Evolutionary conservation across 1,284 basidiomycete genomes (phyloP), one percentile per base, ranked within the genome.

Genomic region (Hemileia vastatrix): DNA sequence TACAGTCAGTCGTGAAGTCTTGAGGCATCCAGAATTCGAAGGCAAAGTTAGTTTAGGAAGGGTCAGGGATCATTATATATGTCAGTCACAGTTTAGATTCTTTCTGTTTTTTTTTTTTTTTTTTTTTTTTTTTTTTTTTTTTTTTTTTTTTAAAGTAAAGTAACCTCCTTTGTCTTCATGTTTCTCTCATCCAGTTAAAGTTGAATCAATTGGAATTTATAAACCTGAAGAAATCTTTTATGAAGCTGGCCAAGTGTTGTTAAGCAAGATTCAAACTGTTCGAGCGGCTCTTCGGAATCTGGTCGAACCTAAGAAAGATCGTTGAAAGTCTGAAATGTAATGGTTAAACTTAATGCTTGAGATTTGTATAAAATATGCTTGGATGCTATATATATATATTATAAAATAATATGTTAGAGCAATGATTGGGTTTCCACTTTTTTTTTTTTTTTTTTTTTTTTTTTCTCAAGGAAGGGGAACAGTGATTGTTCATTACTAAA

Each of bases 1-100:
- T 76, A 90, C 86, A 1, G 89, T 99, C 71, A 90, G 86, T 68
- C 81, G 95, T 52, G 94, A 98, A 76, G 93, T 94, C 1, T 80
- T 97, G 51, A 82, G 94, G 64, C 88, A 97, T 76, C 83, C 86
- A 1, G 93, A 98, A 75, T 96, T 98, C 69, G 83, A 86, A 56
- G 90, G 84, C 54, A 84, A 82, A 64, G 90, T 95, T 13, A 83
- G 89, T 74, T 81, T 99, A 49, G 84, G 86, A 53, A 81, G 95
- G 8, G 85, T 96, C 55, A 80, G 92, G 57, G 93, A 98, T 79
- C 88, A 88, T 78, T 98, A 97, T 76, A 82, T 98, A 65, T 97
- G 92, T 93, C 57, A 73, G 79, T 67, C 23, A 68, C 1, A 2
- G 13, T 47, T 53, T 8, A 18, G n/a, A 9, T 48, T 40, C 19